phyloP scores from a whole-genome alignment of 345 rosid genomes.

The Gynandropsis gynandra region DNA sequence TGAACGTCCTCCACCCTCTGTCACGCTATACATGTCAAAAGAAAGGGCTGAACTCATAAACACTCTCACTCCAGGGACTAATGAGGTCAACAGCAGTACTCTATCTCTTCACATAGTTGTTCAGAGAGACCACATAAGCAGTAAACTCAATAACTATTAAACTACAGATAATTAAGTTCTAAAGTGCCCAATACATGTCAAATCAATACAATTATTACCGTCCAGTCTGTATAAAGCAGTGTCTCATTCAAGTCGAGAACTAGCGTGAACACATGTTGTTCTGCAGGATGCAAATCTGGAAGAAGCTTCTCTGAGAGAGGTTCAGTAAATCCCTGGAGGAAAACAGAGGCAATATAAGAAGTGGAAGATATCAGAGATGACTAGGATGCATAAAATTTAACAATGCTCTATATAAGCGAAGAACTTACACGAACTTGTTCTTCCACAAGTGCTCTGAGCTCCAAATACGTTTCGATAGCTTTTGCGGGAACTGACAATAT shows the following conservation, averaged over 20 bases:
- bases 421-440: constrained; percentile 66
- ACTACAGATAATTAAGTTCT: neutral
- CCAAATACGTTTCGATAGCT: constrained; percentile 81
- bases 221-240: constrained; percentile 87
- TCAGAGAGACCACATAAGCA: neutral
- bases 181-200: neutral
- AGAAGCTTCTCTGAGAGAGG: constrained; percentile 97
- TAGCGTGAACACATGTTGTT: constrained; percentile 81
- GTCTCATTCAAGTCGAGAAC: constrained; percentile 96
- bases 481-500: constrained; percentile 57
- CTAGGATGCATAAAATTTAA: neutral
- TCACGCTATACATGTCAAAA: constrained; percentile 52
- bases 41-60: constrained; percentile 2
- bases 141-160: neutral
- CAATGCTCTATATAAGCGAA: neutral
- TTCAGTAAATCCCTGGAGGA: constrained; percentile 70
- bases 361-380: constrained; percentile 2
- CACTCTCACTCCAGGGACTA: neutral
- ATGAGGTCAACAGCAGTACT: neutral
- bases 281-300: constrained; percentile 86
- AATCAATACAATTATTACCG: constrained; percentile 38
- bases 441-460: constrained; percentile 63
- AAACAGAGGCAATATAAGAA: neutral
- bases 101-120: neutral
- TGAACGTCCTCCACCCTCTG: constrained; percentile 99